Percentiles rank a stretch among this genome's conserved stretches.
Conservation (phyloP, 2,329 filamentous ascomycete genomes). For the Raffaelea ambrosiae region DNA sequence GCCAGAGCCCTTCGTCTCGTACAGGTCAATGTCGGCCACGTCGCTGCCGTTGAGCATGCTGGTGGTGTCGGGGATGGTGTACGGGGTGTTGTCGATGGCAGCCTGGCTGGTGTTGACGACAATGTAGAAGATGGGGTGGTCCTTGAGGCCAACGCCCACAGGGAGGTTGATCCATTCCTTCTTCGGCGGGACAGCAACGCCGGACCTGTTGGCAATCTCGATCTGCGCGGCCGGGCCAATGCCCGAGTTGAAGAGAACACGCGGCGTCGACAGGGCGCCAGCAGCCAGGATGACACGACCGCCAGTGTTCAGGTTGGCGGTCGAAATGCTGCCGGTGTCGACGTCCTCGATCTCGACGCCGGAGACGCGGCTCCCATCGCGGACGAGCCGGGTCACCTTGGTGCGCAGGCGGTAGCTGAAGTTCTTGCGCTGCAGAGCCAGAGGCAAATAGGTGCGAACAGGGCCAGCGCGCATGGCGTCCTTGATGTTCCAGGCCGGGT, state of each 20-base stretch:
- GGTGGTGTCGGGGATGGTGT: not conserved
- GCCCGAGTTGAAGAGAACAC: constrained; percentile 22
- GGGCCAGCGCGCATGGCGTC: constrained; percentile 56
- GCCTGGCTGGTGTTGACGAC: not conserved
- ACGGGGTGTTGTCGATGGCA: not conserved
- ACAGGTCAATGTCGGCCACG: constrained; percentile 19
- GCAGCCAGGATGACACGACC: constrained; percentile 55
- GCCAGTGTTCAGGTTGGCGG: constrained; percentile 15
- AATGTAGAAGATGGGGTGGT: not conserved
- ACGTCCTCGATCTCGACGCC: constrained; percentile 46
- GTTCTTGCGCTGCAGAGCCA: constrained; percentile 48
- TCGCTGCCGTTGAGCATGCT: constrained; percentile 1
- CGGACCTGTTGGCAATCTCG: not conserved
- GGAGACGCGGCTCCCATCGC: constrained; percentile 47
- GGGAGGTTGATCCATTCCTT: not conserved
- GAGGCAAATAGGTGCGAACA: constrained; percentile 56
- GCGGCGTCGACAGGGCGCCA: constrained; percentile 37
- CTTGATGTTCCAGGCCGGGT: constrained; percentile 55
- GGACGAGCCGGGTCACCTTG: constrained; percentile 49
- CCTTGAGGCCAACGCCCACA: not conserved
- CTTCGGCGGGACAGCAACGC: not conserved
- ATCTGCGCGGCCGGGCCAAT: not conserved
- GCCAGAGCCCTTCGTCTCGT: constrained; percentile 23
- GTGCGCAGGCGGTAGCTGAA: constrained; percentile 52
- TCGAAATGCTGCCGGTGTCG: constrained; percentile 6